A percentile compares a stretch with the other conserved stretches of the same genome.
Evolutionary conservation across 2,329 filamentous ascomycete genomes (phyloP).

Genomic region (Calonectria montana): DNA sequence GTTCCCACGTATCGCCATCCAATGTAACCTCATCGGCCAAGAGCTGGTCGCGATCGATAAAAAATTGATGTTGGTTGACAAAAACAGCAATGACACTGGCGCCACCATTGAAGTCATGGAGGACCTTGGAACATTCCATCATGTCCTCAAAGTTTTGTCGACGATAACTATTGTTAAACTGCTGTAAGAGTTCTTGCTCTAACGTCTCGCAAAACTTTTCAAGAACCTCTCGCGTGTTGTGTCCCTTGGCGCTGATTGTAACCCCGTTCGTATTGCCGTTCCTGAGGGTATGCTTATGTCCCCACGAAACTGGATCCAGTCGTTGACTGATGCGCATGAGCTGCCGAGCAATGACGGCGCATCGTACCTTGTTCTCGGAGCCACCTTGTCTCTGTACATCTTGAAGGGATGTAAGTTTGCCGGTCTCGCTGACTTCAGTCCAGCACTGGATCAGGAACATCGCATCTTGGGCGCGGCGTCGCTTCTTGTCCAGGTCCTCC

Average conservation of each 20-base stretch:
- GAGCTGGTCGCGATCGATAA: slow-evolving; percentile 94
- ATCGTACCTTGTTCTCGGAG: slow-evolving; percentile 92
- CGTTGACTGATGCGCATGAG: slow-evolving; percentile 93
- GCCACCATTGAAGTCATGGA: slow-evolving; percentile 96
- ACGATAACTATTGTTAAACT: slow-evolving; percentile 97
- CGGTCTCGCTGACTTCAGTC: slow-evolving; percentile 92
- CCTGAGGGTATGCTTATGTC: slow-evolving; percentile 66
- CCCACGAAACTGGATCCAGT: slow-evolving; percentile 82
- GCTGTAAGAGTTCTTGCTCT: slow-evolving; percentile 93
- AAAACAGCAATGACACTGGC: slow-evolving; percentile 95
- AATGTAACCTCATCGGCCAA: slow-evolving; percentile 85
- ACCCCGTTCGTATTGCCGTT: slow-evolving; percentile 63
- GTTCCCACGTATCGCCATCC: slow-evolving; percentile 86
- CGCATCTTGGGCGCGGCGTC: slow-evolving; percentile 89
- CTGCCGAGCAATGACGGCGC: slow-evolving; percentile 93
- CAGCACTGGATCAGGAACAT: slow-evolving; percentile 97
- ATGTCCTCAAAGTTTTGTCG: slow-evolving; percentile 97
- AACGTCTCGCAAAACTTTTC: slow-evolving; percentile 97
- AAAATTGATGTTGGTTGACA: slow-evolving; percentile 99
- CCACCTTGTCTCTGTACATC: slow-evolving; percentile 87
- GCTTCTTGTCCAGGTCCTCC: slow-evolving; percentile 93
- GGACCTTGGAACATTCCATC: slow-evolving; percentile 94
- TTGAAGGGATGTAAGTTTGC: slow-evolving; percentile 87
- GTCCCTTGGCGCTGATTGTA: slow-evolving; percentile 52
- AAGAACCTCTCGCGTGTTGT: slow-evolving; percentile 87